Evolutionary conservation across 225 moss, liverwort and hornwort species (phyloP), one percentile per base, ranked within the genome.

Genomic region (Antitrichia curtipendula): DNA sequence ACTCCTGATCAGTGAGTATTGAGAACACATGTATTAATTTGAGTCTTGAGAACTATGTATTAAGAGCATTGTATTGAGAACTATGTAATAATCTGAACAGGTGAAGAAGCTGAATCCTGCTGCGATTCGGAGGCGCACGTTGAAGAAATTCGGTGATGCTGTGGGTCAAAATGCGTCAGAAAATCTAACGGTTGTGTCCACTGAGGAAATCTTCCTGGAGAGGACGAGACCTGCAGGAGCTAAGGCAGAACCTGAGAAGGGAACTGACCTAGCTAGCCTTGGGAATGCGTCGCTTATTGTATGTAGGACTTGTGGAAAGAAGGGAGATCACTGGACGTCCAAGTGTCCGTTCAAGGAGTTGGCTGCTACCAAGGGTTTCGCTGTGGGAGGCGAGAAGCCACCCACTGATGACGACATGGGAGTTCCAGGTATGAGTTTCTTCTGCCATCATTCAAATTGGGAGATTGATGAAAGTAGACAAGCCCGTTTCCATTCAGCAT

Each of bases 311-410:
- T 95, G 94, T 82, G 91, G 92, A 62, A 95, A 93, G 91, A 93
- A 95, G 84, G 94, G 93, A 72, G 93, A 95, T 86, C 93, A 95
- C 79, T 95, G 94, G 94, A 95, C 94, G 16, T 92, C 91, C 23
- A 95, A 93, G 89, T 95, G 94, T 66, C 94, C 92, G 52, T 95
- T 93, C 66, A 94, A 93, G 88, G 94, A 93, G 15, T 82, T 93
- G 80, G 92, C 92, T 27, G 90, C 88, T 25, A 77, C 90, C 14
- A 91, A 89, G 68, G 93, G 91, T 41, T 93, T 94, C 50, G 54
- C 87, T 29, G 86, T 94, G 4, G 92, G 90, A 71, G 94, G 92
- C 40, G 91, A 94, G 89, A 92, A 91, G 78, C 94, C 94, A 58
- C 91, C 90, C 8, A 75, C 78, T 31, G 94, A 93, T 66, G 98